Evolutionary conservation across 1,139 yeast genomes (phyloP).

Genomic region (Saccharomyces pastorianus): DNA sequence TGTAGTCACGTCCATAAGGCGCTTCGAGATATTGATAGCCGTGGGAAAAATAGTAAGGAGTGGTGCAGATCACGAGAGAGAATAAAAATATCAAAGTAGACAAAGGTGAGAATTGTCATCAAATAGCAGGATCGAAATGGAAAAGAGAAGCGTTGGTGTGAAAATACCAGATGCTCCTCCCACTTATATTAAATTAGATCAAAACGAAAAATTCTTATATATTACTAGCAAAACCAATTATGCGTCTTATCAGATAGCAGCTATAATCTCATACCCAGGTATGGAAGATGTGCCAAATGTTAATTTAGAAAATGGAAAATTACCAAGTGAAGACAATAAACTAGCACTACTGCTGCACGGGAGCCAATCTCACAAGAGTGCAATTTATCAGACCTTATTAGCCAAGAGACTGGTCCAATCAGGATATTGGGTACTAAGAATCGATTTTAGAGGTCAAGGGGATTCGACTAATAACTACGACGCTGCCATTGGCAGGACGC

Average conservation of each 20-base stretch:
- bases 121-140: background rate
- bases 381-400: conserved; percentile 59
- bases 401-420: conserved; percentile 54
- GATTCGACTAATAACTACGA: conserved; percentile 52
- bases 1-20: no score
- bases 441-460: conserved; percentile 86
- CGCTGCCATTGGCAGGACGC: conserved; percentile 42
- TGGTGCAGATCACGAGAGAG: background rate
- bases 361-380: conserved; percentile 74
- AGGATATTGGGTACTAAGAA: conserved; percentile 60
- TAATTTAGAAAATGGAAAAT: background rate
- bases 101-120: background rate
- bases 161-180: conserved; percentile 5
- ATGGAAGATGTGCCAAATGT: background rate
- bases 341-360: conserved; percentile 59
- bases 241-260: conserved; percentile 28
- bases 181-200: conserved; percentile 8
- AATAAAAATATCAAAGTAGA: background rate
- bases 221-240: conserved; percentile 19
- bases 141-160: background rate
- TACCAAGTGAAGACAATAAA: conserved; percentile 13
- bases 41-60: background rate
- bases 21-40: no score
- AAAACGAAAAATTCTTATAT: conserved; percentile 18
- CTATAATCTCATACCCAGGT: conserved; percentile 31